Conservation (phyloP, 2,329 filamentous ascomycete species). For the Fusarium metavorans region DNA sequence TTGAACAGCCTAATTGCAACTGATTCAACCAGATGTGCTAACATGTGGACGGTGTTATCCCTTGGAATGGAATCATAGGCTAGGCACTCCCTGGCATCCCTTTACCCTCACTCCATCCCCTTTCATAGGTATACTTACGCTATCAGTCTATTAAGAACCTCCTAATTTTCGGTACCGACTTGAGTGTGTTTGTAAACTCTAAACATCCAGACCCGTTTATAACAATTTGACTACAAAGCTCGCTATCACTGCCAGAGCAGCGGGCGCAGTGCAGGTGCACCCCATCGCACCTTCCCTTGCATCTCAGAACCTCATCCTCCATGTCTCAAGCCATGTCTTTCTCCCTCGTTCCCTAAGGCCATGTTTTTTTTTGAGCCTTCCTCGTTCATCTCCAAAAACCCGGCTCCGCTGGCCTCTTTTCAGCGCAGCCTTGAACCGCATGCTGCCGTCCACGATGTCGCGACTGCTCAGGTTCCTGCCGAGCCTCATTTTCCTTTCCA, state of each 20-base stretch:
- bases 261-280: neutral
- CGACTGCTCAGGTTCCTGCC: slow-evolving; percentile 4
- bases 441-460: neutral
- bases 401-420: neutral
- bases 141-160: neutral
- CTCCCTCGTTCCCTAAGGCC: neutral
- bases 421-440: neutral
- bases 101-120: neutral
- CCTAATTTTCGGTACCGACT: neutral
- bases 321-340: neutral
- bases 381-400: neutral
- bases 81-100: neutral
- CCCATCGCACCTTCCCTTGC: neutral
- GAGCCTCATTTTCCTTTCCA: neutral
- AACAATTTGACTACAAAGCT: neutral
- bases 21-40: neutral
- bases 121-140: neutral
- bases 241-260: neutral
- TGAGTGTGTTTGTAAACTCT: neutral
- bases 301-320: neutral
- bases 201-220: neutral
- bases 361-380: neutral
- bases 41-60: neutral
- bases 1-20: neutral
- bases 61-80: neutral